Conservation (phyloP, 1,139 yeast species). For the Nematodospora anomalae region DNA sequence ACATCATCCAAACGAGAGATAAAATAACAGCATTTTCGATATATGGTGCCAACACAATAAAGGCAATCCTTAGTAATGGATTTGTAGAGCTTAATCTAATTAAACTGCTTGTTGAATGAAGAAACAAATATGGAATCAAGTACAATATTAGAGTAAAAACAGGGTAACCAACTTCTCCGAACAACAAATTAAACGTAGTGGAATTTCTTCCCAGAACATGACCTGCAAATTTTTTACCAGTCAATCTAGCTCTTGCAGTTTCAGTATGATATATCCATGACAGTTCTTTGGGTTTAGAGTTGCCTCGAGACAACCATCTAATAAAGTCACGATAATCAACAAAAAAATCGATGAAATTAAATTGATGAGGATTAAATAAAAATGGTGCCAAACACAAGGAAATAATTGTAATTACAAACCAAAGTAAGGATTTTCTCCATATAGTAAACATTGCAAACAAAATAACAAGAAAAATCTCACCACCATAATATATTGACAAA, state of each 20-base stretch:
- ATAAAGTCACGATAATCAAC: constrained; percentile 67
- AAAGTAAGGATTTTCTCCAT: constrained; percentile 75
- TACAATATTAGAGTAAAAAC: constrained; percentile 40
- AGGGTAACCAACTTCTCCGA: constrained; percentile 56
- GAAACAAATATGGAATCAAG: constrained; percentile 63
- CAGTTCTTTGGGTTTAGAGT: constrained; percentile 42
- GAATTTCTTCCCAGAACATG: constrained; percentile 24
- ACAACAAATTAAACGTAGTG: constrained; percentile 42
- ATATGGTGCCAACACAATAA: constrained; percentile 57
- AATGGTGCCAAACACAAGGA: constrained; percentile 79
- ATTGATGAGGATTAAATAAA: constrained; percentile 85
- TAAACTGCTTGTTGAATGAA: constrained; percentile 64
- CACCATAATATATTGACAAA: constrained; percentile 67
- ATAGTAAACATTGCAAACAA: constrained; percentile 64
- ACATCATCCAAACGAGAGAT: constrained; percentile 43
- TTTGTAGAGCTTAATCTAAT: constrained; percentile 44
- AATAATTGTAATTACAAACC: constrained; percentile 81
- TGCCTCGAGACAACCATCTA: constrained; percentile 71
- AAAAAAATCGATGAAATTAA: constrained; percentile 65
- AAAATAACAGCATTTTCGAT: constrained; percentile 45
- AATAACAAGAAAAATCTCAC: constrained; percentile 54
- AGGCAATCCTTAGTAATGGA: constrained; percentile 50
- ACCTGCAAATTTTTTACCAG: constrained; percentile 58
- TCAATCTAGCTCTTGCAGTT: constrained; percentile 53
- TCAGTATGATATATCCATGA: constrained; percentile 68